These are phyloP conservation scores for Erysimum cheiri DNA, from an alignment of 441 rosid species.

Conservation along the genomic window DNA sequence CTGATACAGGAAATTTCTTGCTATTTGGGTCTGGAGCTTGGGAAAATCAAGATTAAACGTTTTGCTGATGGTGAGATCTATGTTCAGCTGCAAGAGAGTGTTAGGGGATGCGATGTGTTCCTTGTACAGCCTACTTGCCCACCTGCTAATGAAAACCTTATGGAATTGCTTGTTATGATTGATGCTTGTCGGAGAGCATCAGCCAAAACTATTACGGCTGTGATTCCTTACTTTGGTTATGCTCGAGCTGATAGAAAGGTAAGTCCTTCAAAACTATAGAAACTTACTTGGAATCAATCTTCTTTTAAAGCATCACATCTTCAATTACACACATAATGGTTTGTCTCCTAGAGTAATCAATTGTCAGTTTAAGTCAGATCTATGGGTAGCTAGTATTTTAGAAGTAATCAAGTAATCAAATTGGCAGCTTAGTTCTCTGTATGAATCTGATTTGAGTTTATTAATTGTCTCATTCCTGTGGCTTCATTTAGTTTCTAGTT, in stretches of 20 bases:
- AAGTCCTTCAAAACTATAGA: conserved; percentile 27
- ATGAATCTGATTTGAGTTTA: conserved; percentile 10
- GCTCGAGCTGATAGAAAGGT: conserved; percentile 99
- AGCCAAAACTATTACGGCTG: conserved; percentile 90
- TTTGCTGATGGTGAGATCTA: conserved; percentile 98
- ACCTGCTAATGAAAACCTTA: conserved; percentile 96
- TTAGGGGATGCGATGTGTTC: conserved; percentile 92
- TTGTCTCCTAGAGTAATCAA: background rate
- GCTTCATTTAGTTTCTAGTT: conserved; percentile 6
- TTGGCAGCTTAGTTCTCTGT: conserved; percentile 24
- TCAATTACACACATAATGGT: background rate
- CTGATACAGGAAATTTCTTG: conserved; percentile 76
- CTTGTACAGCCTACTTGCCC: conserved; percentile 97
- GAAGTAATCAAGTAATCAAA: background rate
- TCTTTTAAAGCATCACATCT: background rate
- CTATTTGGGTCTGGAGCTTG: conserved; percentile 94
- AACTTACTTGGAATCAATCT: background rate
- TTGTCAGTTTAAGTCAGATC: background rate
- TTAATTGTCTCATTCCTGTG: background rate
- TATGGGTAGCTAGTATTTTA: background rate
- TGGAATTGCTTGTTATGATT: conserved; percentile 93
- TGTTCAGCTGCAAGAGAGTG: conserved; percentile 96
- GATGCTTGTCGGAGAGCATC: conserved; percentile 99
- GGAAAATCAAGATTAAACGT: conserved; percentile 85
- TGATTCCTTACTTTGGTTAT: conserved; percentile 98